These are phyloP conservation scores for Pichia kluyveri DNA, from an alignment of 805 yeast species.

Conservation along the genomic window DNA sequence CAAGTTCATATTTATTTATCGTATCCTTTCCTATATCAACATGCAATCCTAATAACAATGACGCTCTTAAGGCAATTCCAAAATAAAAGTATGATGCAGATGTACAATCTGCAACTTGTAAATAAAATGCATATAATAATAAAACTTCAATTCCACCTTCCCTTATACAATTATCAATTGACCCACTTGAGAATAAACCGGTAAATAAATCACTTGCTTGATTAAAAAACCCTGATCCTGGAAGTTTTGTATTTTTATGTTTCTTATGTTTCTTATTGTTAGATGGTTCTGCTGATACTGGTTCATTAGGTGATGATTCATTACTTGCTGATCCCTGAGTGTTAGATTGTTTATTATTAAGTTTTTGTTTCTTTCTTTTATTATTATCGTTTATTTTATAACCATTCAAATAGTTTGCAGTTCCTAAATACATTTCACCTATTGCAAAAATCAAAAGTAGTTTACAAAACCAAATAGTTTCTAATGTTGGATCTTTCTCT, in stretches of 20 bases:
- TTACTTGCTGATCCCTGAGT: background rate
- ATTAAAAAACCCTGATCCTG: constrained; percentile 72
- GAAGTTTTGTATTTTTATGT: constrained; percentile 38
- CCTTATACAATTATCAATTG: constrained; percentile 65
- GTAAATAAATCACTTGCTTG: constrained; percentile 76
- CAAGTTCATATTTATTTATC: constrained; percentile 42
- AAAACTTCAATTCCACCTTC: constrained; percentile 77
- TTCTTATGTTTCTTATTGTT: background rate
- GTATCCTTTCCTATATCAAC: constrained; percentile 69
- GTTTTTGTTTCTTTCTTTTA: constrained; percentile 16
- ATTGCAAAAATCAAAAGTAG: constrained; percentile 63
- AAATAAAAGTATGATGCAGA: constrained; percentile 75
- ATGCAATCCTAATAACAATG: constrained; percentile 69
- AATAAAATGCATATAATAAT: constrained; percentile 64
- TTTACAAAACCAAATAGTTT: constrained; percentile 77
- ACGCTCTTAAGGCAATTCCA: constrained; percentile 66
- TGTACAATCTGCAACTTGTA: constrained; percentile 80
- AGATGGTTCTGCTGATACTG: background rate
- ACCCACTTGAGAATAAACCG: constrained; percentile 70
- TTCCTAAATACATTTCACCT: constrained; percentile 78
- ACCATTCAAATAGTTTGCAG: constrained; percentile 57
- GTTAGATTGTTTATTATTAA: background rate
- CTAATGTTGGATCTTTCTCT: constrained; percentile 47
- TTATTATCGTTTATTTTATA: constrained; percentile 25
- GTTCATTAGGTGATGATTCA: background rate